Percentiles rank a stretch among this genome's conserved stretches.
Evolutionary conservation across 768 basidiomycete species (phyloP).

Genomic region (Termitomyces sp.): DNA sequence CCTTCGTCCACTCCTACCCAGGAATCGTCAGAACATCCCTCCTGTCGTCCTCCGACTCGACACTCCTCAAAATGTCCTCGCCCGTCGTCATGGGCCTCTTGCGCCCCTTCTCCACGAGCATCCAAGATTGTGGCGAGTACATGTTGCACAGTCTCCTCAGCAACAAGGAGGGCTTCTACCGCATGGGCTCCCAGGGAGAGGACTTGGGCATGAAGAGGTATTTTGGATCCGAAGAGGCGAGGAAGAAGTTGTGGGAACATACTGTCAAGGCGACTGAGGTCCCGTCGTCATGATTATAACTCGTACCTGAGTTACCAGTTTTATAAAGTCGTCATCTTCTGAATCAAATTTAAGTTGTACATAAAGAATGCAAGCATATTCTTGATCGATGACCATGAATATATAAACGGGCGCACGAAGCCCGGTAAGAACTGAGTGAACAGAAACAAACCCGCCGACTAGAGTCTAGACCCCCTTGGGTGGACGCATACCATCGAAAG

Average conservation of each 20-base stretch:
- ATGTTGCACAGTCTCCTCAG: conserved; percentile 31
- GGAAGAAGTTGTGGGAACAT: conserved; percentile 35
- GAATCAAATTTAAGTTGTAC: no score
- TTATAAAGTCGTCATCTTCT: no score
- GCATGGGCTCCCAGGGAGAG: conserved; percentile 29
- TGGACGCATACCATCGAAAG: no score
- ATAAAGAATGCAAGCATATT: no score
- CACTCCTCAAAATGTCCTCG: conserved; percentile 17
- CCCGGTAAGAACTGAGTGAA: no score
- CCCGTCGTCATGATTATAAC: neutral
- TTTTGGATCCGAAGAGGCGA: conserved; percentile 34
- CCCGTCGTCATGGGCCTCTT: conserved; percentile 17
- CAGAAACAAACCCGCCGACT: no score
- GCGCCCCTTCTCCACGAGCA: conserved; percentile 7
- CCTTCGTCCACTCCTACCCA: conserved; percentile 37
- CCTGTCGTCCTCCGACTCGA: conserved; percentile 22
- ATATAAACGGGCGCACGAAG: no score
- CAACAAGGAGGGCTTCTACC: conserved; percentile 22
- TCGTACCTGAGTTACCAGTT: neutral
- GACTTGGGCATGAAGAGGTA: conserved; percentile 29
- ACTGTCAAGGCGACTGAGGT: conserved; percentile 18
- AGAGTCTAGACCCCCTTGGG: no score
- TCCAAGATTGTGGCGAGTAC: conserved; percentile 21
- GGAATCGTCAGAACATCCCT: conserved; percentile 35
- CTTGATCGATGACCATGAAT: no score